A percentile compares a stretch with the other conserved stretches of the same genome.
Evolutionary conservation across 1,139 yeast genomes (phyloP).

Genomic region (Kodamaea ohmeri): DNA sequence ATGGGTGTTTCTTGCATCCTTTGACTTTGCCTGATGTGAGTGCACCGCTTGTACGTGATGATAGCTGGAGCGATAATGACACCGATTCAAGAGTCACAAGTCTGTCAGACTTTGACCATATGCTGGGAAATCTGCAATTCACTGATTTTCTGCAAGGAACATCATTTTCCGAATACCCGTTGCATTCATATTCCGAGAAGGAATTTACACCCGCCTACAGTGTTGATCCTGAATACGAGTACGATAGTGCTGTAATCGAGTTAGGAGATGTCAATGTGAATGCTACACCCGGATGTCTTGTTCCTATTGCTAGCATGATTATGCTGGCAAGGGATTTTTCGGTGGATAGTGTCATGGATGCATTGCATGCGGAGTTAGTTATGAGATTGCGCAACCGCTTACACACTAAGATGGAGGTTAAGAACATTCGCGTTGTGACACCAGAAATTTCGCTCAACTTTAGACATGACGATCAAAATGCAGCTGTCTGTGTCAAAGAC

Average conservation of each 20-base stretch:
- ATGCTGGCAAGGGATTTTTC: conserved; percentile 36
- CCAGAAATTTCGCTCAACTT: conserved; percentile 48
- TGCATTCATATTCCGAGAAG: conserved; percentile 31
- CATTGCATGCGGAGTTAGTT: conserved; percentile 61
- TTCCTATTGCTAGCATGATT: conserved; percentile 28
- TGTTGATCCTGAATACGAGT: conserved; percentile 45
- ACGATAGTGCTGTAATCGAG: conserved; percentile 55
- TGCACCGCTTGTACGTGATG: conserved; percentile 40
- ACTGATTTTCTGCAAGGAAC: not conserved
- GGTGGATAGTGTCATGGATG: conserved; percentile 56
- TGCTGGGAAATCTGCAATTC: not conserved
- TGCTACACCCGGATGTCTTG: conserved; percentile 37
- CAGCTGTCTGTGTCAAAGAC: conserved; percentile 37
- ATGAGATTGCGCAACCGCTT: conserved; percentile 37
- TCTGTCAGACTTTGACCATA: not conserved
- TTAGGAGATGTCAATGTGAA: conserved; percentile 44
- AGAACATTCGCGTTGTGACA: conserved; percentile 50
- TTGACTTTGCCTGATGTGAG: conserved; percentile 65
- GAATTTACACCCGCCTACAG: conserved; percentile 45
- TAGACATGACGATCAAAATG: conserved; percentile 20
- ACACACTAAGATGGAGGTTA: conserved; percentile 34
- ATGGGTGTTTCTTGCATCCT: conserved; percentile 58
- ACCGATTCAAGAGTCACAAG: not conserved
- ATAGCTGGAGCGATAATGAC: not conserved
- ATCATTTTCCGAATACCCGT: not conserved